Percentiles rank a stretch among this genome's conserved stretches.
Conservation (phyloP, 2,329 filamentous ascomycete genomes). For the Botrytis deweyae region DNA sequence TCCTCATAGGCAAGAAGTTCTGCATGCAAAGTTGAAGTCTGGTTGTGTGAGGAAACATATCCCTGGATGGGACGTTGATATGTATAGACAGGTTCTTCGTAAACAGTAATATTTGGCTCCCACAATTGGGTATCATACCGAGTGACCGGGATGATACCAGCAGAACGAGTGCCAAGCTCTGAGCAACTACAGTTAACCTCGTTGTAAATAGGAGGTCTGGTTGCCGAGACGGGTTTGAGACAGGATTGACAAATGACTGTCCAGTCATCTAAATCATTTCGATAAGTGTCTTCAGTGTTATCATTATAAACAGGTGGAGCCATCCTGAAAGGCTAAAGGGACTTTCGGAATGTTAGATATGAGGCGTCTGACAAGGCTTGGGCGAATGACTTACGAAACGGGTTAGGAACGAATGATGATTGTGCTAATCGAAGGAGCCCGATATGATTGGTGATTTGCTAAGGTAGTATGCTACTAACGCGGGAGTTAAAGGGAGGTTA, state of each 20-base stretch:
- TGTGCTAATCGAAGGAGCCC: slow-evolving; percentile 28
- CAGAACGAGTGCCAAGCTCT: slow-evolving; percentile 23
- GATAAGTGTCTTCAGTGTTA: slow-evolving; percentile 16
- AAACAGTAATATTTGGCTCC: slow-evolving; percentile 20
- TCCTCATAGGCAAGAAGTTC: no score
- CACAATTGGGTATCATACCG: slow-evolving; percentile 1
- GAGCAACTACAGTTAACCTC: slow-evolving; percentile 34
- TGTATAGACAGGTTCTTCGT: slow-evolving; percentile 23
- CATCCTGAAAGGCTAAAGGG: slow-evolving; percentile 19
- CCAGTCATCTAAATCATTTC: slow-evolving; percentile 28
- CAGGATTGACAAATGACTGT: slow-evolving; percentile 27
- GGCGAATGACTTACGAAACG: slow-evolving; percentile 22
- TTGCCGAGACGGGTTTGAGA: slow-evolving; percentile 31
- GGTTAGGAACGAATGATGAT: slow-evolving; percentile 25
- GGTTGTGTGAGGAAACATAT: neutral
- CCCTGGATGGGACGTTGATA: neutral
- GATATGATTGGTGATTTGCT: slow-evolving; percentile 24
- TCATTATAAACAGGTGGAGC: slow-evolving; percentile 24
- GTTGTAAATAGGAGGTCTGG: slow-evolving; percentile 33
- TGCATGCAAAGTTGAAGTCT: neutral
- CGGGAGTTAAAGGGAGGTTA: neutral
- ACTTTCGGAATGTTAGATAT: slow-evolving; percentile 18
- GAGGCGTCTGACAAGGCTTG: slow-evolving; percentile 7
- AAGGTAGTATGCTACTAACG: neutral
- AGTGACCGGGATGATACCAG: neutral